Conservation (phyloP, 1,139 yeast species). For the Geotrichum candidum region DNA sequence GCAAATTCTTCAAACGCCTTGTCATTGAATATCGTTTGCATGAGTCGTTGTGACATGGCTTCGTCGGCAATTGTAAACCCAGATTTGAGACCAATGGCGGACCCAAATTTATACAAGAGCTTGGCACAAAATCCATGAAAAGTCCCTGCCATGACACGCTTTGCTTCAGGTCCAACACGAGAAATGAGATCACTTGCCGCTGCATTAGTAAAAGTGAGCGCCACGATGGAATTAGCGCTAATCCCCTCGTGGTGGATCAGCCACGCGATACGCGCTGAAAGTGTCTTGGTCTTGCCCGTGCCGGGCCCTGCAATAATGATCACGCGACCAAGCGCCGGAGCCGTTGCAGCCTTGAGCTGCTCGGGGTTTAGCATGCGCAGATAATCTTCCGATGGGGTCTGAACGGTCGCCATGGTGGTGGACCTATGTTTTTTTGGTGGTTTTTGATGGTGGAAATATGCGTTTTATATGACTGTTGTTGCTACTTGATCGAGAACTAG, state of each 20-base stretch:
- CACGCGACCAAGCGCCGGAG: slow-evolving; percentile 48
- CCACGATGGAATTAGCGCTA: slow-evolving; percentile 58
- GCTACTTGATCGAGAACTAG: too few species aligned
- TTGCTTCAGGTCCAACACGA: slow-evolving; percentile 42
- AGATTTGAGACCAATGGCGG: slow-evolving; percentile 37
- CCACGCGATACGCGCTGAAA: slow-evolving; percentile 72
- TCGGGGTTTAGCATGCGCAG: slow-evolving; percentile 43
- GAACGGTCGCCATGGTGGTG: neutral
- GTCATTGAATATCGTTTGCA: slow-evolving; percentile 30
- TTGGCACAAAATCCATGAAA: slow-evolving; percentile 75
- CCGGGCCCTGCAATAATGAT: slow-evolving; percentile 94
- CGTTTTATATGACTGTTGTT: neutral
- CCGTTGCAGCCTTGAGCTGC: slow-evolving; percentile 58
- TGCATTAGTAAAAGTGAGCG: slow-evolving; percentile 85
- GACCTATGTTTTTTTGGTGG: neutral
- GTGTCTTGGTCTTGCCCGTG: slow-evolving; percentile 70
- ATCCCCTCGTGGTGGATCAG: slow-evolving; percentile 45
- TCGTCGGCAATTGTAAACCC: slow-evolving; percentile 58
- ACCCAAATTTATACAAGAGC: slow-evolving; percentile 54
- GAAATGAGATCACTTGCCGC: slow-evolving; percentile 82
- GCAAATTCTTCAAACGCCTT: neutral
- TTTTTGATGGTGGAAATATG: neutral
- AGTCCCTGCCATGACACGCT: slow-evolving; percentile 64
- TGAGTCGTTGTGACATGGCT: slow-evolving; percentile 49
- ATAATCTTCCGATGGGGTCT: neutral